phyloP scores from a whole-genome alignment of 225 moss, liverwort and hornwort species.

The Bryum argenteum region DNA sequence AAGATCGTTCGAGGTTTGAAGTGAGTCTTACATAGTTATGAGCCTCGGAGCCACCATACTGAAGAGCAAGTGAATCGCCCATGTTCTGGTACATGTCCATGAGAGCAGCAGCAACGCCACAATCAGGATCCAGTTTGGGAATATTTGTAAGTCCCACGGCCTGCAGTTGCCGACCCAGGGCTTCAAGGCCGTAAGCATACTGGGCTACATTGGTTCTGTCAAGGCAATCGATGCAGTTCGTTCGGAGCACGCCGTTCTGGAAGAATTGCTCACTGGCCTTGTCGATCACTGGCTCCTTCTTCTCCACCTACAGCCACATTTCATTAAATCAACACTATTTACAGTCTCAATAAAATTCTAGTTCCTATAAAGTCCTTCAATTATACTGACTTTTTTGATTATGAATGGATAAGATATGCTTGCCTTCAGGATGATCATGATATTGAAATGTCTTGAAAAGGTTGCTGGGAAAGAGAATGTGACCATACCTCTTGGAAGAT shows the following conservation, averaged over 20 bases:
- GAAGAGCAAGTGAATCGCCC: slow-evolving; percentile 92
- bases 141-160: slow-evolving; percentile 71
- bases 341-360: too few relatives aligned
- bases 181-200: slow-evolving; percentile 93
- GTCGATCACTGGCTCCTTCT: slow-evolving; percentile 38
- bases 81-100: slow-evolving; percentile 92
- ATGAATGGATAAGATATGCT: too few relatives aligned
- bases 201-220: slow-evolving; percentile 95
- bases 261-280: slow-evolving; percentile 65
- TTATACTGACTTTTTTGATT: too few relatives aligned
- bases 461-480: too few relatives aligned
- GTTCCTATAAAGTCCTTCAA: too few relatives aligned
- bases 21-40: slow-evolving; percentile 79
- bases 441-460: too few relatives aligned
- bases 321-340: too few relatives aligned
- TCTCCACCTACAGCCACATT: slow-evolving; percentile 11
- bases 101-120: slow-evolving; percentile 60
- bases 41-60: slow-evolving; percentile 91
- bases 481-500: slow-evolving; percentile 47
- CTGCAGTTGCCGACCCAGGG: slow-evolving; percentile 85
- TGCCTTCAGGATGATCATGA: too few relatives aligned
- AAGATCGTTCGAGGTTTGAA: too few relatives aligned
- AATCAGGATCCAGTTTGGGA: slow-evolving; percentile 66
- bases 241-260: slow-evolving; percentile 77
- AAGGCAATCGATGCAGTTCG: slow-evolving; percentile 92